Evolutionary conservation across 1,284 basidiomycete genomes (phyloP).

Genomic region (Entoloma clypeatum): DNA sequence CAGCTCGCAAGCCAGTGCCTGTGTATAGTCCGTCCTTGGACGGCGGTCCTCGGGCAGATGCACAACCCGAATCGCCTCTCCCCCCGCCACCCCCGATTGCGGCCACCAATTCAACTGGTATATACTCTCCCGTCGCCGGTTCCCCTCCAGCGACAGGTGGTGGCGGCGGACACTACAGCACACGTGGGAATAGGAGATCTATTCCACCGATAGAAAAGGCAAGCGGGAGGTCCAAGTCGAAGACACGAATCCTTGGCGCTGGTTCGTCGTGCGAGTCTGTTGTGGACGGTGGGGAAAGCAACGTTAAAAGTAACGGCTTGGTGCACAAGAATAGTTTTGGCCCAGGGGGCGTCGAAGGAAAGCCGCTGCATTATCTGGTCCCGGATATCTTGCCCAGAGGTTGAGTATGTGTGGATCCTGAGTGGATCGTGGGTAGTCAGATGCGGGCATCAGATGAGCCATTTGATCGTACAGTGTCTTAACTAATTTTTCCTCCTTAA

Average conservation of each 20-base stretch:
- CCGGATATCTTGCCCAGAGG: slow-evolving; percentile 38
- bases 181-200: slow-evolving; percentile 19
- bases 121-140: slow-evolving; percentile 11
- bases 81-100: slow-evolving; percentile 6
- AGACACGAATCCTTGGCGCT: slow-evolving; percentile 4
- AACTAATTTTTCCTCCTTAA: not conserved
- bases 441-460: too few species aligned
- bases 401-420: slow-evolving; percentile 1
- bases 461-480: not conserved
- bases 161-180: slow-evolving; percentile 27
- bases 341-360: slow-evolving; percentile 34
- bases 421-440: too few species aligned
- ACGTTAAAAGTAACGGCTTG: slow-evolving; percentile 22
- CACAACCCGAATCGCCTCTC: slow-evolving; percentile 9
- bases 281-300: slow-evolving; percentile 14
- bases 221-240: slow-evolving; percentile 5
- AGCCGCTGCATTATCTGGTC: slow-evolving; percentile 38
- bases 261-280: too few species aligned
- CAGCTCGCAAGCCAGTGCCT: slow-evolving; percentile 41
- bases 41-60: slow-evolving; percentile 13
- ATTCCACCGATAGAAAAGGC: slow-evolving; percentile 7
- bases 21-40: slow-evolving; percentile 31
- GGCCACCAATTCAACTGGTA: slow-evolving; percentile 1
- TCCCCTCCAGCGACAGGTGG: not conserved
- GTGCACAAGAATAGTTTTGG: slow-evolving; percentile 38